phyloP scores from a whole-genome alignment of 768 basidiomycete genomes.

The Mrakia frigida region DNA sequence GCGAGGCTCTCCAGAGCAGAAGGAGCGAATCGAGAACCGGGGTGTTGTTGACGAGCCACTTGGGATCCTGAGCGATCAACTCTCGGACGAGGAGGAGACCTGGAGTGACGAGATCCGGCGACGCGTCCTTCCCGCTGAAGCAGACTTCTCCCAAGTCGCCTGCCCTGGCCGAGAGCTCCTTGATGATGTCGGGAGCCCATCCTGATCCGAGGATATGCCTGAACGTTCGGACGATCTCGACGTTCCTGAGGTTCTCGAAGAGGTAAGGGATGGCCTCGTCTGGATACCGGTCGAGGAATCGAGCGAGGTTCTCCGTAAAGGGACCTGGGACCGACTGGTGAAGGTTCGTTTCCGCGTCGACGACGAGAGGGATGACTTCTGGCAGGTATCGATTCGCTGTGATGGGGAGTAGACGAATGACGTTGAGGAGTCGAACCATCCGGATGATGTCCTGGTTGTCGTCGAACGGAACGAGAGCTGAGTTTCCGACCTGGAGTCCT shows the following conservation, averaged over 20 bases:
- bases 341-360: conserved; percentile 85
- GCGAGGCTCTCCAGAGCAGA: conserved; percentile 57
- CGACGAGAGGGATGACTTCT: conserved; percentile 76
- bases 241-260: conserved; percentile 67
- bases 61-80: conserved; percentile 59
- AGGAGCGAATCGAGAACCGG: conserved; percentile 67
- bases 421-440: conserved; percentile 89
- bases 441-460: conserved; percentile 90
- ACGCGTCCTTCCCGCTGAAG: conserved; percentile 38
- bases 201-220: conserved; percentile 74
- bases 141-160: conserved; percentile 44
- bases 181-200: conserved; percentile 60
- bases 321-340: conserved; percentile 84
- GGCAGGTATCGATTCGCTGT: conserved; percentile 89
- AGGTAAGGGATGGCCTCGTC: conserved; percentile 80
- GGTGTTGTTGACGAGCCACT: conserved; percentile 66
- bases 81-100: conserved; percentile 73
- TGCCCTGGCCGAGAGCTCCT: conserved; percentile 42
- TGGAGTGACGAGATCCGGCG: conserved; percentile 56
- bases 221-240: conserved; percentile 73
- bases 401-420: conserved; percentile 91
- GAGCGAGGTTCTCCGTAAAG: conserved; percentile 85
- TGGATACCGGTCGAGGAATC: conserved; percentile 86
- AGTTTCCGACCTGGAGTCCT: conserved; percentile 59
- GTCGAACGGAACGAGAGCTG: conserved; percentile 68